A percentile compares a stretch with the other conserved stretches of the same genome.
phyloP scores from a whole-genome alignment of 208 protist genomes.

The Trypanosomatidae sp. region DNA sequence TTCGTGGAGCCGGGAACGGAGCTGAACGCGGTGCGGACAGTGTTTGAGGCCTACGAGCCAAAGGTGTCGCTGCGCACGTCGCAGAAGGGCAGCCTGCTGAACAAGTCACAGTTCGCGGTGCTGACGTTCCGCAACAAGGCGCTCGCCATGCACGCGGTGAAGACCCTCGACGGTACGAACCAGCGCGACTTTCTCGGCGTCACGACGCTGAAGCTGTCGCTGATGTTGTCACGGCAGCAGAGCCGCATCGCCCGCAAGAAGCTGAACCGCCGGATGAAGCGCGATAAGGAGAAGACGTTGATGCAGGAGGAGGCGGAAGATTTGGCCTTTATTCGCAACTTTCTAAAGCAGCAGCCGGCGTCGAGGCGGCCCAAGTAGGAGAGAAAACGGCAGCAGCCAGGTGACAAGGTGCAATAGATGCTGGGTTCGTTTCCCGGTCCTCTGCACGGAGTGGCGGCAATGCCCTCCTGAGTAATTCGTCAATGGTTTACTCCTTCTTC shows the following conservation, averaged over 20 bases:
- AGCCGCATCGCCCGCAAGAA: conserved; percentile 59
- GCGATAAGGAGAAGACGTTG: conserved; percentile 21
- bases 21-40: conserved; percentile 74
- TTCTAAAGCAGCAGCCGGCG: conserved; percentile 46
- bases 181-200: conserved; percentile 82
- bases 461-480: too few species aligned
- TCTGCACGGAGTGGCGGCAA: too few species aligned
- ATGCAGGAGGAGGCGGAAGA: conserved; percentile 53
- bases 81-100: conserved; percentile 87
- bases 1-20: conserved; percentile 86
- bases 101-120: conserved; percentile 88
- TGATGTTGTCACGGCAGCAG: conserved; percentile 85
- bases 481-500: too few species aligned
- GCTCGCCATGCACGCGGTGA: conserved; percentile 79
- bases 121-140: conserved; percentile 89
- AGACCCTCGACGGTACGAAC: conserved; percentile 76
- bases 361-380: conserved; percentile 2
- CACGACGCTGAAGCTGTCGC: conserved; percentile 59
- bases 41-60: conserved; percentile 85
- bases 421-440: too few species aligned
- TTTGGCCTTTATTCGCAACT: conserved; percentile 60
- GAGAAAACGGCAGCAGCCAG: not conserved
- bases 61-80: conserved; percentile 76
- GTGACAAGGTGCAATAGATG: not conserved
- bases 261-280: conserved; percentile 39